phyloP scores from a whole-genome alignment of 164 flowering plant species.

The Vitis cinerea region DNA sequence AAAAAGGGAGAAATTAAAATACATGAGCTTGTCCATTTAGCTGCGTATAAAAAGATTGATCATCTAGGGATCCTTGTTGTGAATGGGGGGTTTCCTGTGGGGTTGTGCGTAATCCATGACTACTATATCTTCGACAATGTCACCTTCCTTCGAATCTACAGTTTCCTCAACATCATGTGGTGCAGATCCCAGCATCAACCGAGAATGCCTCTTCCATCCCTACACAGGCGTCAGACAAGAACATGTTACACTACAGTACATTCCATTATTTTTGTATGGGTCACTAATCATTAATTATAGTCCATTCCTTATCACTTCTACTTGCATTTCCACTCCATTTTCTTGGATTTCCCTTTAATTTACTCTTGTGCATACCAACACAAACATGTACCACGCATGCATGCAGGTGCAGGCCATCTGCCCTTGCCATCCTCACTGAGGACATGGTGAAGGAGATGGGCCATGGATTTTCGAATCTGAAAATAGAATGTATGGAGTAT shows the following conservation, averaged over 20 bases:
- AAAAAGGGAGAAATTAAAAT: not conserved
- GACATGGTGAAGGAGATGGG: constrained; percentile 23
- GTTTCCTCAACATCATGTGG: constrained; percentile 26
- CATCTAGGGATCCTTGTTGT: constrained; percentile 40
- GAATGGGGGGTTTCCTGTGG: constrained; percentile 60
- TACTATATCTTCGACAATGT: constrained; percentile 23
- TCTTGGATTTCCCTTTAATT: not conserved
- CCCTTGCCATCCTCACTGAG: constrained; percentile 16
- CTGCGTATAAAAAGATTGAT: not conserved
- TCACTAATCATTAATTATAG: not conserved
- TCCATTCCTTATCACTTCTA: not conserved
- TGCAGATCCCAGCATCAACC: constrained; percentile 27
- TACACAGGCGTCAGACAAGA: constrained; percentile 5
- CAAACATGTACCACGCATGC: not conserved
- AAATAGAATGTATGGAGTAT: constrained; percentile 5
- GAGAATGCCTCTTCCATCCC: constrained; percentile 21
- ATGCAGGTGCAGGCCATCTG: constrained; percentile 22
- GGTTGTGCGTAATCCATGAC: constrained; percentile 59
- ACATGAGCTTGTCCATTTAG: no score
- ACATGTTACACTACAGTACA: not conserved
- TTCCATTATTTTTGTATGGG: no score
- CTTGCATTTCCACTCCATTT: not conserved
- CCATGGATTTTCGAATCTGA: constrained; percentile 18
- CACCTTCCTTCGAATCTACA: constrained; percentile 26
- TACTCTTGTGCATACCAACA: not conserved